These are phyloP conservation scores for Clavariopsis aquatica DNA, from an alignment of 495 filamentous ascomycete species.

Conservation along the genomic window DNA sequence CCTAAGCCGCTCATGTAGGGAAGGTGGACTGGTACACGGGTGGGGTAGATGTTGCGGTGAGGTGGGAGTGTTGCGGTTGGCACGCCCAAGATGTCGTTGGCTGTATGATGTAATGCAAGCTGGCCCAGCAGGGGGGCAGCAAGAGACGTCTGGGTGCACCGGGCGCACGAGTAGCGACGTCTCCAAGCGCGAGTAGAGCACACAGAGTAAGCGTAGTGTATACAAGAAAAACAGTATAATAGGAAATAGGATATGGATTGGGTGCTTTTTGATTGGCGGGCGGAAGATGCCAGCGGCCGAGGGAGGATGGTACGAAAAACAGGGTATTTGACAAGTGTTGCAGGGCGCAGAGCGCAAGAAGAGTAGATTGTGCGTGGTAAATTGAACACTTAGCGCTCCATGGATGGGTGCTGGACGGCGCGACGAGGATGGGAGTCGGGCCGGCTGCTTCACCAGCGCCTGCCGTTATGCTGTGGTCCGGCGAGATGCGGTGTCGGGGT, in stretches of 20 bases:
- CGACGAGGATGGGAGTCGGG: background rate
- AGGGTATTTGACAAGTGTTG: slow-evolving; percentile 35
- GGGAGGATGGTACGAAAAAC: slow-evolving; percentile 26
- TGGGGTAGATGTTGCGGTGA: background rate
- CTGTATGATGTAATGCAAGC: background rate
- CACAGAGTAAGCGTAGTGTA: background rate
- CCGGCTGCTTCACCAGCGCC: slow-evolving; percentile 7
- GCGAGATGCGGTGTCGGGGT: background rate
- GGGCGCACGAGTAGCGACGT: background rate
- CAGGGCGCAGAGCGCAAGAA: slow-evolving; percentile 41
- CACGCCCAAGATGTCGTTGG: background rate
- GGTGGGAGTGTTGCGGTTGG: background rate
- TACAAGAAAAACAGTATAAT: slow-evolving; percentile 9
- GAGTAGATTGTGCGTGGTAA: slow-evolving; percentile 13
- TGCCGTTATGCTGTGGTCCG: background rate
- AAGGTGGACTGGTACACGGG: background rate
- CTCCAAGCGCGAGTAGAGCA: background rate
- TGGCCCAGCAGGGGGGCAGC: background rate
- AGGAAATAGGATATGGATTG: background rate
- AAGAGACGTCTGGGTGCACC: background rate
- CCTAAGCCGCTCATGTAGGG: slow-evolving; percentile 58
- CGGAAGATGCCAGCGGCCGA: slow-evolving; percentile 5
- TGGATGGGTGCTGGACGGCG: slow-evolving; percentile 20
- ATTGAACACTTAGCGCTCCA: slow-evolving; percentile 19
- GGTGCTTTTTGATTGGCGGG: background rate